Evolutionary conservation across 2,329 filamentous ascomycete species (phyloP), one percentile per base, ranked within the genome.

Genomic region (Microdochium bolleyi): DNA sequence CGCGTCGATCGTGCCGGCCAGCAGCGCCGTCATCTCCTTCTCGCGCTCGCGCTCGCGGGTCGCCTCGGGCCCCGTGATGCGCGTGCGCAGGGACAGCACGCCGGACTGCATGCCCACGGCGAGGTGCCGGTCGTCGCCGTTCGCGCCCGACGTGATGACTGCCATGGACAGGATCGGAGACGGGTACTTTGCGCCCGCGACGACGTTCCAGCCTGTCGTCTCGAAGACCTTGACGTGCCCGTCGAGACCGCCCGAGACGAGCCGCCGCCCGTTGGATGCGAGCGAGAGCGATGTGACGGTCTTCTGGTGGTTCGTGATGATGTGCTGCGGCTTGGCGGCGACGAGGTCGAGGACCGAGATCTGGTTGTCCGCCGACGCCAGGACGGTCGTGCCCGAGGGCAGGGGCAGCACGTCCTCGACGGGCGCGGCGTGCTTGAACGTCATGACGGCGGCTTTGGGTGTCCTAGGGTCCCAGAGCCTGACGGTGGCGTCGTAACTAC

Each of bases 191-290:
- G 88, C 84, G 51, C 89, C 92, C 38, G 89, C 87, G n/a, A 97
- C 92, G 8, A 97, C 89, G 65, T 96, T 96, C 94, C 94, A 99
- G 50, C 83, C 86, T 1, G 85, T 85, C 1, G 92, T 96, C 71
- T 97, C 92, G 63, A 95, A 97, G 38, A 99, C 84, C 73, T 99
- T 99, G 73, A 97, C 85, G 70, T 97, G 94, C 10, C 94, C 95
- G 68, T 99, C 94, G 48, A 99, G 78, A 21, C 87, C 91, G 69
- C 91, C 94, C 58, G 87, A 92, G 52, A 99, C 81, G 53, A 99
- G 78, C 50, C 94, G 83, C 50, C 83, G 83, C 49, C 88, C 89
- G 60, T 88, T 83, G 48, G 89, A 92, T 8, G 91, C 92, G 32
- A 95, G 75, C 51, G 87, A 85, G 52, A 99, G 78, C 8, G 88